Base-by-base conservation (phyloP, 345 rosid species). In the Trapa incisa region DNA sequence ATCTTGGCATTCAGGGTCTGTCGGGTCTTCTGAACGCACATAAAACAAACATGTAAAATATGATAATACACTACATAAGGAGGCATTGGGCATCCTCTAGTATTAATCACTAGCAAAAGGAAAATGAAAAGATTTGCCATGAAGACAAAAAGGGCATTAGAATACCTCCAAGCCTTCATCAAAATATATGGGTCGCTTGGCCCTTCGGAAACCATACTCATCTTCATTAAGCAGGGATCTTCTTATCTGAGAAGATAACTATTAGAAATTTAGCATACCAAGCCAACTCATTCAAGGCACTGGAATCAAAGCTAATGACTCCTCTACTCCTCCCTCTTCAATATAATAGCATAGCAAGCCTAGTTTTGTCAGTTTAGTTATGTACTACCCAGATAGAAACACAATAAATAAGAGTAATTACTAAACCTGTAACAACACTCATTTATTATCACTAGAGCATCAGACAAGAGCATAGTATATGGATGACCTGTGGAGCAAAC, bases 131-230 rank as follows among this genome's bases (percentile, higher is more conserved):
- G 41, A 17, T 13, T 29, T n/a, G 60, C 61, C 38, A 57, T 15
- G 17, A 33, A 17, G 42, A 54, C 32, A 37, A 12, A 50, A 32
- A 22, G 29, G 39, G 38, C 48, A n/a, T 36, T 38, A 22, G 33
- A 54, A 75, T 77, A 84, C 96, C 88, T 88, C 96, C 72, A 89
- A 83, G 61, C 96, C 92, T 79, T 93, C 97, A 54, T 92, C 98
- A 64, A 86, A 88, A 69, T 93, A 93, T 1, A 83, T 75, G 61
- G 89, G 89, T 71, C 86, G 78, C 81, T 80, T 81, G 22, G 96
- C 87, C 76, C 64, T 82, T 70, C 81, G 76, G 70, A 90, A 88
- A 61, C 97, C 97, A 52, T 83, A 77, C 78, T 90, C 97, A 65
- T 93, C 87, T 77, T 88, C 97, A 73, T 80, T 84, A 54, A 88